phyloP scores from a whole-genome alignment of 2,329 filamentous ascomycete species.

The Sporothrix pallida region DNA sequence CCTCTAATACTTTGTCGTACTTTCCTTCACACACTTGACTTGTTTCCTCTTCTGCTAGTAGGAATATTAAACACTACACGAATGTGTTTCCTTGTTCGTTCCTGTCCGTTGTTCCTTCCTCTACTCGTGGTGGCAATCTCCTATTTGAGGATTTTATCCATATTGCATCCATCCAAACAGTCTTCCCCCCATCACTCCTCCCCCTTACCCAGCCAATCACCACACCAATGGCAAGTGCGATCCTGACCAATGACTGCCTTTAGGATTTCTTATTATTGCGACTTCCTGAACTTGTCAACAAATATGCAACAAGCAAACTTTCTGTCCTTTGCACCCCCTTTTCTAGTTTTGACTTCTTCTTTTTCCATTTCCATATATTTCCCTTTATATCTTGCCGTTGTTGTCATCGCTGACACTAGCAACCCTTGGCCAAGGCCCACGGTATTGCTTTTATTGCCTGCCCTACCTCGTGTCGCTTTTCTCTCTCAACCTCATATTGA shows the following conservation, averaged over 20 bases:
- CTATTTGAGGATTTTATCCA: slow-evolving; percentile 26
- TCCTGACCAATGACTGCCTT: background rate
- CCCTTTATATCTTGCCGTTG: slow-evolving; percentile 14
- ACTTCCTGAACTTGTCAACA: slow-evolving; percentile 1
- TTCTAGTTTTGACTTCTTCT: background rate
- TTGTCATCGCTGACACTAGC: slow-evolving; percentile 26
- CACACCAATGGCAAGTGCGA: background rate
- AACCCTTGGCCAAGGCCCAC: slow-evolving; percentile 1
- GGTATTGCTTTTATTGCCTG: slow-evolving; percentile 23
- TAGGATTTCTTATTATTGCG: slow-evolving; percentile 5
- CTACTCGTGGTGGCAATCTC: slow-evolving; percentile 1
- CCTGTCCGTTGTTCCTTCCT: background rate
- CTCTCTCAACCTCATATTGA: background rate
- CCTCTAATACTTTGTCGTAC: background rate
- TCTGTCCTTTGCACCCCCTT: background rate
- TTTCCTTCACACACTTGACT: slow-evolving; percentile 11
- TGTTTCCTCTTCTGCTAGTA: background rate
- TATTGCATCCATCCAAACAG: slow-evolving; percentile 19
- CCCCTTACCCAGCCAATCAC: slow-evolving; percentile 22
- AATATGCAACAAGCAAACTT: background rate
- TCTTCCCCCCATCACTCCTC: background rate
- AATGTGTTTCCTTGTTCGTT: background rate
- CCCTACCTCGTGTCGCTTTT: slow-evolving; percentile 6
- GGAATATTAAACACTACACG: background rate
- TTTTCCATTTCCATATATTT: slow-evolving; percentile 16